phyloP scores from a whole-genome alignment of 768 basidiomycete genomes.

The Lactarius hatsudake region DNA sequence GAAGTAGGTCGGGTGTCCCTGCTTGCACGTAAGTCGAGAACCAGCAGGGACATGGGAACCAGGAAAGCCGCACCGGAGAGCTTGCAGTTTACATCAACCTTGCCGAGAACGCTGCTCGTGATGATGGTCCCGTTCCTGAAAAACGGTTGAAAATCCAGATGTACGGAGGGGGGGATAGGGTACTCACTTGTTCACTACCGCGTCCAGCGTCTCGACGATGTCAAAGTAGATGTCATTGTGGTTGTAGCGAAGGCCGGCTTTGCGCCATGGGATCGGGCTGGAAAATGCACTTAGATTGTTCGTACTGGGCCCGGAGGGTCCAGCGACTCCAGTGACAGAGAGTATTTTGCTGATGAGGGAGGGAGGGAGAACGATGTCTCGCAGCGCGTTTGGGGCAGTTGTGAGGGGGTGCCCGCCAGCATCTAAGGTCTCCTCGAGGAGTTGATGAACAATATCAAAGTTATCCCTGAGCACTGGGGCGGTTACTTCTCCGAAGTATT shows the following conservation, averaged over 20 bases:
- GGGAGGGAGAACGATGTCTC: slow-evolving; percentile 92
- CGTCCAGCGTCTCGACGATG: slow-evolving; percentile 76
- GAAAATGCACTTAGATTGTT: slow-evolving; percentile 55
- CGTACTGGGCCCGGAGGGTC: slow-evolving; percentile 32
- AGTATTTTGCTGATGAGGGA: slow-evolving; percentile 62
- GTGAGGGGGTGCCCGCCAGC: slow-evolving; percentile 90
- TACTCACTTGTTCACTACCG: slow-evolving; percentile 71
- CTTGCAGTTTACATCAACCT: slow-evolving; percentile 69
- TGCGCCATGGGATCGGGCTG: slow-evolving; percentile 92
- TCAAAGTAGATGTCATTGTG: slow-evolving; percentile 97
- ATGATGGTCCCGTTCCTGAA: slow-evolving; percentile 67
- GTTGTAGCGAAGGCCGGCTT: slow-evolving; percentile 75
- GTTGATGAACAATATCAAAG: slow-evolving; percentile 95
- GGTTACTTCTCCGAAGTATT: slow-evolving; percentile 87
- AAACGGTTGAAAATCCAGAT: neutral
- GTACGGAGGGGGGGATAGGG: neutral
- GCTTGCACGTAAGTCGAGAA: too few relatives aligned
- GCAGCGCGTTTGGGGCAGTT: slow-evolving; percentile 83
- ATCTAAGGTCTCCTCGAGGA: slow-evolving; percentile 94
- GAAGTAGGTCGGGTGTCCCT: too few relatives aligned
- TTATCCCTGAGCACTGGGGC: slow-evolving; percentile 81
- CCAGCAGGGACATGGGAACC: neutral
- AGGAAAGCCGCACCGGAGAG: slow-evolving; percentile 58
- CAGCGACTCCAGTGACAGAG: slow-evolving; percentile 49
- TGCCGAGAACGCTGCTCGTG: slow-evolving; percentile 68